These are phyloP conservation scores for Xylaria sp. DNA, from an alignment of 2,329 filamentous ascomycete species.

Conservation along the genomic window DNA sequence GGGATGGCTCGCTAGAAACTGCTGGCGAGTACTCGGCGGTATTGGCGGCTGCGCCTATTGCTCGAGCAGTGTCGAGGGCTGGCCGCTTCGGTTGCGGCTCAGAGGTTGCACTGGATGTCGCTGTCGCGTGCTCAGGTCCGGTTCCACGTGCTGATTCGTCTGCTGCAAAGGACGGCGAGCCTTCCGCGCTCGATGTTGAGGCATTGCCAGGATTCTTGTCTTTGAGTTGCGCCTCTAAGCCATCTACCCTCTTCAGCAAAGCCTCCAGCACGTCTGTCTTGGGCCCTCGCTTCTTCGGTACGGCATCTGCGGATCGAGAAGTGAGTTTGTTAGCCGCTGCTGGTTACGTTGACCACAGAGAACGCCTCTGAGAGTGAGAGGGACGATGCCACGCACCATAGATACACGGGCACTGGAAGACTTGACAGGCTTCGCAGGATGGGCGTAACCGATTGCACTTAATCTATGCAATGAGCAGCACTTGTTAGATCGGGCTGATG, in stretches of 20 bases:
- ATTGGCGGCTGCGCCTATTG: conserved; percentile 39
- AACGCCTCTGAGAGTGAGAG: conserved; percentile 14
- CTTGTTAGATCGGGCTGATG: conserved; percentile 26
- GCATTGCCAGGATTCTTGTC: conserved; percentile 52
- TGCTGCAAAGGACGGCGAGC: conserved; percentile 29
- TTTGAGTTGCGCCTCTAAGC: conserved; percentile 78
- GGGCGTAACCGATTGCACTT: conserved; percentile 87
- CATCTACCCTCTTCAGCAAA: conserved; percentile 81
- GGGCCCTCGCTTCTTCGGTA: conserved; percentile 86
- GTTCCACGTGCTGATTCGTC: conserved; percentile 32
- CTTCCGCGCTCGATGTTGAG: conserved; percentile 45
- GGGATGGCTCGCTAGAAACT: conserved; percentile 48
- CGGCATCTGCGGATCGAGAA: conserved; percentile 63
- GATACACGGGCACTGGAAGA: conserved; percentile 85
- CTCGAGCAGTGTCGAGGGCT: conserved; percentile 41
- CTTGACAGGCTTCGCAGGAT: conserved; percentile 84
- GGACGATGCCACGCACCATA: conserved; percentile 66
- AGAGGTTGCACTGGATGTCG: conserved; percentile 34
- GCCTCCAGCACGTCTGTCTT: conserved; percentile 90
- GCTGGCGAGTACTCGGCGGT: conserved; percentile 48
- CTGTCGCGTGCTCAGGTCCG: conserved; percentile 26
- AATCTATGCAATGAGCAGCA: conserved; percentile 59
- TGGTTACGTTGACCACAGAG: background rate
- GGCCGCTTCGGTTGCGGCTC: conserved; percentile 47
- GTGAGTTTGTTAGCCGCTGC: conserved; percentile 14